Percentiles rank a stretch among this genome's conserved stretches.
Evolutionary conservation across 306 rosid genomes (phyloP).

Genomic region (Trifolium repens): DNA sequence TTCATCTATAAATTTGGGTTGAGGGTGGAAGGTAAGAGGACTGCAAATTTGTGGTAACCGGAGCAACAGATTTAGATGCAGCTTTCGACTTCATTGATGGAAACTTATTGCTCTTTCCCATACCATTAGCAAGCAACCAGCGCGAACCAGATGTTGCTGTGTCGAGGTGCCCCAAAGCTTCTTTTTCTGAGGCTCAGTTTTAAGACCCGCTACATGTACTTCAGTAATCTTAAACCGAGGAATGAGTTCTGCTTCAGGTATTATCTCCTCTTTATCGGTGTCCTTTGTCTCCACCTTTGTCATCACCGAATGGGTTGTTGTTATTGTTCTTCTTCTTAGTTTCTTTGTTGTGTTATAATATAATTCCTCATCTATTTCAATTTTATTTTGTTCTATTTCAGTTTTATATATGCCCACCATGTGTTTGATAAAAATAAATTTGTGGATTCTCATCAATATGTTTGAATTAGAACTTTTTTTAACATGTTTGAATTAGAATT

Average conservation of each 20-base stretch:
- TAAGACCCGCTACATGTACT: conserved; percentile 84
- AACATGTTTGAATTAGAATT: too few species aligned
- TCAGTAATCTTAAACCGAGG: conserved; percentile 82
- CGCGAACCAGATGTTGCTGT: conserved; percentile 94
- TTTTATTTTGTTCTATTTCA: too few species aligned
- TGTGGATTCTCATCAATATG: too few species aligned
- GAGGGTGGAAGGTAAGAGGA: too few species aligned
- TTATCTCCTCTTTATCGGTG: conserved; percentile 49
- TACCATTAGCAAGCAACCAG: conserved; percentile 89
- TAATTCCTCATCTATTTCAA: too few species aligned
- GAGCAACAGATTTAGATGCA: conserved; percentile 53
- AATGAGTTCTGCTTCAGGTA: conserved; percentile 58
- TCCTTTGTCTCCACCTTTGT: conserved; percentile 50
- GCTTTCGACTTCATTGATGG: conserved; percentile 66
- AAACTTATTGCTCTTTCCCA: conserved; percentile 76
- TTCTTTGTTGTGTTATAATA: too few species aligned
- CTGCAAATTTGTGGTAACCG: conserved; percentile 52
- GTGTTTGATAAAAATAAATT: too few species aligned
- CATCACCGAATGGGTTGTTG: too few species aligned
- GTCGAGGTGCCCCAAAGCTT: conserved; percentile 74
- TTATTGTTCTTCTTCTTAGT: too few species aligned
- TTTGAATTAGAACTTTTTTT: too few species aligned
- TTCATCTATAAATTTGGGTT: too few species aligned
- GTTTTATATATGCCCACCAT: too few species aligned
- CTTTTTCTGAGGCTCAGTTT: conserved; percentile 51